These are phyloP conservation scores for Coemansia sp. DNA, from an alignment of 192 early-diverging fungal species.

Conservation along the genomic window DNA sequence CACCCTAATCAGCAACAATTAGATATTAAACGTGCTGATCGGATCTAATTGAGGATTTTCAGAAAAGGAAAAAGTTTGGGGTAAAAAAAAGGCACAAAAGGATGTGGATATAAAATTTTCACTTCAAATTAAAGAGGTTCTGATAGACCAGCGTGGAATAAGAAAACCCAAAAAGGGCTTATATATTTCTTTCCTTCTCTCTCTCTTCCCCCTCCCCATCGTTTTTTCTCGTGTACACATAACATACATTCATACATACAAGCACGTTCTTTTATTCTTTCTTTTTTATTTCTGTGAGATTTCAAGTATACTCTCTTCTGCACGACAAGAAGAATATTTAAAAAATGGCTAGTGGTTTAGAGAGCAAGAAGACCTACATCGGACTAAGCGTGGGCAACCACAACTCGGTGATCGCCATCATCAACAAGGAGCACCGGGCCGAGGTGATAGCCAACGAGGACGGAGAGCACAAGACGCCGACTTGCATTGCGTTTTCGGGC, in stretches of 20 bases:
- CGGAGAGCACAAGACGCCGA: constrained; percentile 93
- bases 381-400: constrained; percentile 86
- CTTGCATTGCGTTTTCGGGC: constrained; percentile 88
- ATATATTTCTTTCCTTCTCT: background rate
- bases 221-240: too few species aligned
- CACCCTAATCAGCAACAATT: too few species aligned
- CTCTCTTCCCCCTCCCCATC: too few species aligned
- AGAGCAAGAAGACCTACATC: constrained; percentile 54
- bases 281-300: constrained; percentile 4
- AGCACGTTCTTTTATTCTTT: background rate
- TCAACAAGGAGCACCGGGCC: constrained; percentile 69
- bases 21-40: background rate
- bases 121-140: too few species aligned
- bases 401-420: constrained; percentile 82
- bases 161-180: background rate
- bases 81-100: background rate
- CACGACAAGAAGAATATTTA: background rate
- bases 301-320: constrained; percentile 1
- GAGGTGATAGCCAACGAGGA: constrained; percentile 98
- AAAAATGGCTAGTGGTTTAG: constrained; percentile 13
- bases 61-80: background rate
- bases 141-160: too few species aligned
- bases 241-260: background rate
- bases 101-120: too few species aligned
- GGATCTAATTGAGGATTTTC: background rate